Evolutionary conservation across 176 grass and related monocot genomes (phyloP), one percentile per base, ranked within the genome.

Genomic region (Eremochloa ophiuroides): DNA sequence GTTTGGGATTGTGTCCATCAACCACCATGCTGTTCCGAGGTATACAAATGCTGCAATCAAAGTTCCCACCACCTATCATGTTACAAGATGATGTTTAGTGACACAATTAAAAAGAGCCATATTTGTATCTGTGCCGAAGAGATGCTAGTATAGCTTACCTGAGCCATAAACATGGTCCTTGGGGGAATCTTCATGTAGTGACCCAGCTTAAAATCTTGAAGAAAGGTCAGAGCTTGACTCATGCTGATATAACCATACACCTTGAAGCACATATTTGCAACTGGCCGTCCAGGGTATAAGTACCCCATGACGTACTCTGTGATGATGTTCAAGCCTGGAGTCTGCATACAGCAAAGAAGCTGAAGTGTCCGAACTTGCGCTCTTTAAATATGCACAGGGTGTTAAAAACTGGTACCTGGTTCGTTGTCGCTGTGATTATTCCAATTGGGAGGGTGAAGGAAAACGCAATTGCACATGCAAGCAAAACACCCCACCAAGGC

Each of bases 101-200:
- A 22, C 50, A 80, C 20, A 46, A 85, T 38, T 23, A 12, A 43
- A 13, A 27, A 31, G 3, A 55, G 8, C 0, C 9, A 50, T 38
- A 41, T 40, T 37, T 64, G 3, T 76, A 11, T 34, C 2, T 85
- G 6, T 29, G 11, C 20, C 15, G 26, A 23, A 70, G 31, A 76
- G 53, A 69, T 46, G 10, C 12, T 31, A 33, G 27, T 69, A 6
- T 16, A 84, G 51, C 76, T 88, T 70, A 93, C 95, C 88, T 94
- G 95, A 79, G 95, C 95, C 92, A 98, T 98, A 66, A 98, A 98
- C 95, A 98, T 98, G 3, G 90, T 94, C 80, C 92, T 85, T 29
- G 95, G 95, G 4, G 95, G 95, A 50, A 94, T 94, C 86, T 98
- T 98, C 95, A 98, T 98, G 88, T 98, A 98, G 26, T 98, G 95